Evolutionary conservation across 2,329 filamentous ascomycete species (phyloP), one percentile per base, ranked within the genome.

Genomic region (Ceratocystis lukuohia): DNA sequence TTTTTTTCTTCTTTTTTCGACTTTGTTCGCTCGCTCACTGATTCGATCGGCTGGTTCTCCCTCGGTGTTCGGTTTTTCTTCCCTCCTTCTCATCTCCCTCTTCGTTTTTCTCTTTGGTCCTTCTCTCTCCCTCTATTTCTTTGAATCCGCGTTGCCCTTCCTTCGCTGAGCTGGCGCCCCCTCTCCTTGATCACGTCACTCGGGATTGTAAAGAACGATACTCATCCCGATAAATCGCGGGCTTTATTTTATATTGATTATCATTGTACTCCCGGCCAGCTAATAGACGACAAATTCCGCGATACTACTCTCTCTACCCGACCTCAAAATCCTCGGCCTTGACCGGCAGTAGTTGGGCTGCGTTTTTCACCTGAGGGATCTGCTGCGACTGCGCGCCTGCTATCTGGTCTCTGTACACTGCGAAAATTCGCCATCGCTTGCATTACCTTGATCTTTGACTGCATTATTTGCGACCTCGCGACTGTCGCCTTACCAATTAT

Each of bases 11-110:
- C 50, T 64, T 15, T 30, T 56, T 30, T 57, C 17, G 17, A 28
- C 30, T n/a, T 53, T 33, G 10, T 41, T 53, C 66, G 45, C 28
- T 44, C 28, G 56, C 56, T 44, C 48, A 53, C 48, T 53, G 48
- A 53, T 53, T 28, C 48, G 8, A 28, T 53, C 53, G 48, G 57
- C 48, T 22, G 15, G 22, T 45, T 30, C 57, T 41, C 50, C 33
- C 41, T 62, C 44, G 50, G 56, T 59, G 56, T 20, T 59, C 61
- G 44, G 48, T 59, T 62, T 62, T 59, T 64, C 61, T 61, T 59
- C 65, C n/a, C 28, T 28, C 15, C 50, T 33, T 46, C 46, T 64
- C 44, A 44, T 63, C 61, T 48, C 62, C 25, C 45, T 53, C 44
- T 59, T 57, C 30, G 57, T 63, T 57, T 65, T 25, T 12, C 37